A percentile compares a stretch with the other conserved stretches of the same genome.
Evolutionary conservation across 257 asterid genomes (phyloP).

Genomic region (Marsdenia floribunda): DNA sequence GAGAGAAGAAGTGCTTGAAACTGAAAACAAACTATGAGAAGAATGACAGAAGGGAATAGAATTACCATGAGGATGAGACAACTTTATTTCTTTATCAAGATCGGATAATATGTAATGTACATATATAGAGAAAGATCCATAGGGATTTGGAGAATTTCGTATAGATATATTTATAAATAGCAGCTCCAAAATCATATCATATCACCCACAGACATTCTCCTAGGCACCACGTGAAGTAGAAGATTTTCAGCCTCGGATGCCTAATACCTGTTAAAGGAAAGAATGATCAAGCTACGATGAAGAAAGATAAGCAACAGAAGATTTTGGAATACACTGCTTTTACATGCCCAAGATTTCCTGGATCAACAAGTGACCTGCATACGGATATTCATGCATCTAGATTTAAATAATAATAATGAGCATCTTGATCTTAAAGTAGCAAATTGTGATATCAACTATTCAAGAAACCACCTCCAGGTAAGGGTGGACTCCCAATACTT

Average conservation of each 20-base stretch:
- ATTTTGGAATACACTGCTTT: background rate
- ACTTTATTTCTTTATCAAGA: conserved; percentile 9
- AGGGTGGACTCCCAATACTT: background rate
- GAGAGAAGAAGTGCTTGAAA: background rate
- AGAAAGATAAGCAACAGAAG: background rate
- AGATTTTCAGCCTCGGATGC: conserved; percentile 6
- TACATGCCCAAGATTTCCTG: background rate
- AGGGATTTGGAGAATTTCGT: conserved; percentile 18
- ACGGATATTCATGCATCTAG: background rate
- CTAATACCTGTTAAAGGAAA: conserved; percentile 22
- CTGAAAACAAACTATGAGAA: background rate
- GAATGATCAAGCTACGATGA: background rate
- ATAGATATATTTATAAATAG: background rate
- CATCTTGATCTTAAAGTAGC: background rate
- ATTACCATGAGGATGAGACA: background rate
- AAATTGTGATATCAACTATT: background rate
- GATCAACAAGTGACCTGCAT: background rate
- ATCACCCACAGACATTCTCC: conserved; percentile 2
- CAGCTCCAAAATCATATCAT: conserved; percentile 8
- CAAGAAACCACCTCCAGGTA: background rate
- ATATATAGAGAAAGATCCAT: conserved; percentile 15
- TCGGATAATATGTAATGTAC: conserved; percentile 7
- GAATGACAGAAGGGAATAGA: background rate
- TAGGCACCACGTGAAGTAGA: background rate
- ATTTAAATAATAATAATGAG: too few relatives aligned